Evolutionary conservation across 2,329 filamentous ascomycete genomes (phyloP).

Genomic region (Bipolaris victoriae): DNA sequence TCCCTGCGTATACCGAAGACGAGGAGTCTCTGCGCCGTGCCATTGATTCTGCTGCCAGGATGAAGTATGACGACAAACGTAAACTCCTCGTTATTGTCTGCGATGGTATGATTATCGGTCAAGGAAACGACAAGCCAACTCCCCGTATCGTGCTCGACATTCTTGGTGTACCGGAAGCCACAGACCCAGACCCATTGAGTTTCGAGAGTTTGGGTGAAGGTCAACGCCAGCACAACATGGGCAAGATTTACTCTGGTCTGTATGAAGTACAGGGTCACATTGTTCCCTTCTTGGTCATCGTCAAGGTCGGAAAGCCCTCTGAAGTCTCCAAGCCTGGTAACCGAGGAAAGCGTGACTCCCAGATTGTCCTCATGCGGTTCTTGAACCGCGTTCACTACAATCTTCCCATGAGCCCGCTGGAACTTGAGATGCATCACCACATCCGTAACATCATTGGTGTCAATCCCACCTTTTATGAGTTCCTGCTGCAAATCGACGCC

Average conservation of each 20-base stretch:
- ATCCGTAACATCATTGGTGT: slow-evolving; percentile 99
- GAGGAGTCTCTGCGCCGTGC: slow-evolving; percentile 96
- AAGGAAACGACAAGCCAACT: slow-evolving; percentile 95
- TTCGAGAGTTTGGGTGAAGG: slow-evolving; percentile 97
- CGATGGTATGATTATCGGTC: slow-evolving; percentile 99
- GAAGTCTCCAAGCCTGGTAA: slow-evolving; percentile 80
- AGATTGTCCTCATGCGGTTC: slow-evolving; percentile 99
- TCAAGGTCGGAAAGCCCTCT: slow-evolving; percentile 91
- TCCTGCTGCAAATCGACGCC: slow-evolving; percentile 93
- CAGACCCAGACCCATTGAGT: slow-evolving; percentile 93
- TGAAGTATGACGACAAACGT: slow-evolving; percentile 98
- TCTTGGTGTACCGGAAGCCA: slow-evolving; percentile 88
- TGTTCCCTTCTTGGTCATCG: slow-evolving; percentile 93
- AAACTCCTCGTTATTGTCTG: slow-evolving; percentile 93
- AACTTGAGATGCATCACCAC: slow-evolving; percentile 98
- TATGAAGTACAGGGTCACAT: slow-evolving; percentile 99
- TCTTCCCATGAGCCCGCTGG: slow-evolving; percentile 90
- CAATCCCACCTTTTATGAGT: slow-evolving; percentile 98
- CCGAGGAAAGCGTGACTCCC: slow-evolving; percentile 98
- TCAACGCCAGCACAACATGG: slow-evolving; percentile 98
- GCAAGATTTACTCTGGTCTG: slow-evolving; percentile 95
- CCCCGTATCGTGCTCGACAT: slow-evolving; percentile 97
- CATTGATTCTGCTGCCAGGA: slow-evolving; percentile 92
- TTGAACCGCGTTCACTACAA: slow-evolving; percentile 99
- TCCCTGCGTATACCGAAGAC: slow-evolving; percentile 97